Conservation (phyloP, 2,329 filamentous ascomycete genomes). For the Colletotrichum tofieldiae region DNA sequence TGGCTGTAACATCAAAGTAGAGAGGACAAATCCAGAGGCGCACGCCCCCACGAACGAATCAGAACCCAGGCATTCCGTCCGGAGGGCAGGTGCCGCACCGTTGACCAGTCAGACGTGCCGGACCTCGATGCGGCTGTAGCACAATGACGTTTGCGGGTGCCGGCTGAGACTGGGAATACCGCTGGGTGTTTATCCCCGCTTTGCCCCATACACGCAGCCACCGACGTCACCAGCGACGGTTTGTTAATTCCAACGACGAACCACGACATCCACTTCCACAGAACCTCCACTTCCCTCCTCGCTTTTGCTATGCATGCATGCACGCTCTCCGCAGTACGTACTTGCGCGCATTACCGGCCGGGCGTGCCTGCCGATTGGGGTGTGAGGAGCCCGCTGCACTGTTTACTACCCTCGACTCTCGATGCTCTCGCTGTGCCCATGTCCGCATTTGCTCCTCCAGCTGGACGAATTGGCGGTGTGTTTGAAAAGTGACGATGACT, state of each 20-base stretch:
- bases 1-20: conserved; percentile 16
- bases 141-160: conserved; percentile 40
- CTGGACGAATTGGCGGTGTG: conserved; percentile 27
- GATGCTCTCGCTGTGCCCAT: conserved; percentile 12
- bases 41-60: conserved; percentile 4
- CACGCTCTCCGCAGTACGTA: background rate
- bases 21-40: background rate
- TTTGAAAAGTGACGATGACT: conserved; percentile 35
- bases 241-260: conserved; percentile 42
- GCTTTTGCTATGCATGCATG: background rate
- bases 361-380: conserved; percentile 30
- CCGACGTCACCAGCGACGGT: conserved; percentile 34
- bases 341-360: conserved; percentile 12
- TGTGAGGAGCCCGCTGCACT: conserved; percentile 13
- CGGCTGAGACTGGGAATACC: conserved; percentile 31
- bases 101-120: conserved; percentile 21
- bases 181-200: conserved; percentile 31
- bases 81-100: conserved; percentile 1
- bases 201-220: conserved; percentile 17
- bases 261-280: conserved; percentile 18
- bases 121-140: conserved; percentile 10
- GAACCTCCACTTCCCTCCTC: background rate
- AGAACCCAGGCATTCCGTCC: background rate
- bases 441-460: conserved; percentile 4
- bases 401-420: conserved; percentile 1